Conservation (phyloP, 2,329 filamentous ascomycete genomes). For the Huntiella savannae region DNA sequence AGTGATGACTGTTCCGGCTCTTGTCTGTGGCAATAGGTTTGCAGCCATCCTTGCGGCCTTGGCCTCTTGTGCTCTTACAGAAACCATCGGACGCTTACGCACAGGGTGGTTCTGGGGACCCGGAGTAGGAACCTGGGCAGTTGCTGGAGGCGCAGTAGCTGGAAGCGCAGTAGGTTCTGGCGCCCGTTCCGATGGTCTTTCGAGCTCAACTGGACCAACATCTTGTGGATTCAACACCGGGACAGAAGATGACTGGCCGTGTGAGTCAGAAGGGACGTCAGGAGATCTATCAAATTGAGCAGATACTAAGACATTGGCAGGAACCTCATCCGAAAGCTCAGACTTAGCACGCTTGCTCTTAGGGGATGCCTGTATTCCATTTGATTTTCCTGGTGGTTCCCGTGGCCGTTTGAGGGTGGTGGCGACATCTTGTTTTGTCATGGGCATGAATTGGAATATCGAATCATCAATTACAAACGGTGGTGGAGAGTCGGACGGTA, state of each 20-base stretch:
- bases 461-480: no score
- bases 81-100: not conserved
- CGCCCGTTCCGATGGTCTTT: not conserved
- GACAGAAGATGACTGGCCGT: no score
- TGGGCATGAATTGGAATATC: no score
- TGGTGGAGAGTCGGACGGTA: no score
- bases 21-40: no score
- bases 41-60: no score
- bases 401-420: no score
- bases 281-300: not conserved
- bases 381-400: no score
- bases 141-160: not conserved
- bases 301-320: not conserved
- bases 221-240: no score
- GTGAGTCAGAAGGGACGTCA: not conserved
- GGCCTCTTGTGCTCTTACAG: not conserved
- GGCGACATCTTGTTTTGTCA: no score
- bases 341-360: not conserved
- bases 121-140: not conserved
- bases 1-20: no score
- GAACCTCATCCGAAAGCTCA: not conserved
- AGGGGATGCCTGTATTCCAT: no score
- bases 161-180: not conserved
- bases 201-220: not conserved
- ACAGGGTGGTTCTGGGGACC: not conserved